A percentile compares a stretch with the other conserved stretches of the same genome.
These are phyloP conservation scores for Trichoderma asperellum DNA, from an alignment of 2,329 filamentous ascomycete species.

Conservation along the genomic window DNA sequence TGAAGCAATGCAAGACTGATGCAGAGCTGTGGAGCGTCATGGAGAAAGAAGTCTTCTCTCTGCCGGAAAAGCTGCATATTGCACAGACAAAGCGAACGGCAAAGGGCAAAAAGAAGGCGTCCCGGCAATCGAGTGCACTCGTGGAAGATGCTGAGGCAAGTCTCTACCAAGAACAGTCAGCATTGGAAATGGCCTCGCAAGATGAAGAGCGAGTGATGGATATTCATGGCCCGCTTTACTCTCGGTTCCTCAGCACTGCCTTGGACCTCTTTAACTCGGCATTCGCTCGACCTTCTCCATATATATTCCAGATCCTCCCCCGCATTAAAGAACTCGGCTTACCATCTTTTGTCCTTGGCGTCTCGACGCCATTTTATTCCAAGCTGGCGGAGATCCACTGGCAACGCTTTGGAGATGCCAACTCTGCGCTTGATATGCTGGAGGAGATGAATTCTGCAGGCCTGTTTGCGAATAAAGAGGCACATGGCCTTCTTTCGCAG, in stretches of 20 bases:
- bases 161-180: constrained; percentile 19
- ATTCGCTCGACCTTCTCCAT: constrained; percentile 62
- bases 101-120: constrained; percentile 30
- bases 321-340: constrained; percentile 69
- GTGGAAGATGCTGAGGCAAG: constrained; percentile 28
- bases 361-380: constrained; percentile 71
- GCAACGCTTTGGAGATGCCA: constrained; percentile 61
- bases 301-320: constrained; percentile 65
- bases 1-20: constrained; percentile 63
- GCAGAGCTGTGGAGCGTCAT: constrained; percentile 68
- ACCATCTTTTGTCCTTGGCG: constrained; percentile 72
- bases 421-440: constrained; percentile 58
- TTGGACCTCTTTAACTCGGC: constrained; percentile 59
- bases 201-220: constrained; percentile 51
- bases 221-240: constrained; percentile 67
- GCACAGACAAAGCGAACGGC: constrained; percentile 34
- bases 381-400: constrained; percentile 66
- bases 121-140: constrained; percentile 15
- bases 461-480: constrained; percentile 56
- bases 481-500: constrained; percentile 35
- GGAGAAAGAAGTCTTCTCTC: constrained; percentile 67
- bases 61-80: constrained; percentile 61
- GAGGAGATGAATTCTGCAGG: constrained; percentile 69
- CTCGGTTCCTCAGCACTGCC: constrained; percentile 61
- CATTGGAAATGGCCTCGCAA: constrained; percentile 4